Conservation (phyloP, 2,329 filamentous ascomycete species). For the Penicillium brasilianum region DNA sequence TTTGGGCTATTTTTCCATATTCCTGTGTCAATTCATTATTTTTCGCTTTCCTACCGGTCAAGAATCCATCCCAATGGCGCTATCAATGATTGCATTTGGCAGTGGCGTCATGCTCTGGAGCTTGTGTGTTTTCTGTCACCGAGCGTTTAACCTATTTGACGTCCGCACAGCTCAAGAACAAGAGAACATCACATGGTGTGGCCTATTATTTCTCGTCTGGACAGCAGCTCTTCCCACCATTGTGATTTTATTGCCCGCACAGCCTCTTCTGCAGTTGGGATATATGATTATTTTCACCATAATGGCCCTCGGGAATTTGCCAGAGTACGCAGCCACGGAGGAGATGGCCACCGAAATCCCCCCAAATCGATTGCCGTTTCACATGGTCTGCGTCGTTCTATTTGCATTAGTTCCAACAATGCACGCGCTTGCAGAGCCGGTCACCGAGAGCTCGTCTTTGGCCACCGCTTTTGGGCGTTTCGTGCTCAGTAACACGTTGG, state of each 20-base stretch:
- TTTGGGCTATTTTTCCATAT: conserved; percentile 1
- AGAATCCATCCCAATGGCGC: background rate
- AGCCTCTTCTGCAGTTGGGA: conserved; percentile 8
- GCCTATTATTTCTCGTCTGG: conserved; percentile 17
- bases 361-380: conserved; percentile 8
- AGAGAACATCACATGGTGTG: background rate
- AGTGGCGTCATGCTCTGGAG: background rate
- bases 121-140: background rate
- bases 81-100: conserved; percentile 2
- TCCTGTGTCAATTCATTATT: conserved; percentile 6
- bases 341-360: background rate
- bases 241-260: conserved; percentile 6
- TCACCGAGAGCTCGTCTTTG: background rate
- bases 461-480: background rate
- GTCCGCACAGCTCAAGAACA: conserved; percentile 1
- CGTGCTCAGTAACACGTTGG: background rate
- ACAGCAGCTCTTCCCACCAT: conserved; percentile 15
- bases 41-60: background rate
- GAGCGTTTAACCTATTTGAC: background rate
- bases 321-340: background rate
- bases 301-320: background rate
- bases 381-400: conserved; percentile 8
- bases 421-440: conserved; percentile 8
- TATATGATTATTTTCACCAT: conserved; percentile 5
- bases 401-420: conserved; percentile 15